phyloP scores from a whole-genome alignment of 2,329 filamentous ascomycete species.

The Talaromyces pinophilus region DNA sequence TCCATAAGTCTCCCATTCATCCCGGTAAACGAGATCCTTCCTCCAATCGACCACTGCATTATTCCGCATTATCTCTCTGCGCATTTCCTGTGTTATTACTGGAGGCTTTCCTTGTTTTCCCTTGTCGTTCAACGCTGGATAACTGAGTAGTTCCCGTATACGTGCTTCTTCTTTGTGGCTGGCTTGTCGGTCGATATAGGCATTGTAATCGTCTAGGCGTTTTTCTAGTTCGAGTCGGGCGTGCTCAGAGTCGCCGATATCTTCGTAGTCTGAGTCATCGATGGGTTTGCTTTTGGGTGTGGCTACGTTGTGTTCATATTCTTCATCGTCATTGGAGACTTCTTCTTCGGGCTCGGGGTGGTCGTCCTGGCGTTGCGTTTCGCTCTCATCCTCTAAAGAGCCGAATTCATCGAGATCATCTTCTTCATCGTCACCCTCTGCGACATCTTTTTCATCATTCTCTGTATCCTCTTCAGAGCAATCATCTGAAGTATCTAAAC shows the following conservation, averaged over 20 bases:
- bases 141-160: slow-evolving; percentile 37
- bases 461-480: slow-evolving; percentile 19
- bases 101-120: slow-evolving; percentile 27
- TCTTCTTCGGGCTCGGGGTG: slow-evolving; percentile 1
- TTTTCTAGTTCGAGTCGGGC: slow-evolving; percentile 3
- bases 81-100: slow-evolving; percentile 31
- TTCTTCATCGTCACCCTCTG: slow-evolving; percentile 7
- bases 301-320: neutral
- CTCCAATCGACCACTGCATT: slow-evolving; percentile 49
- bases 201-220: slow-evolving; percentile 43
- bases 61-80: slow-evolving; percentile 37
- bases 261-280: neutral
- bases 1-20: slow-evolving; percentile 54
- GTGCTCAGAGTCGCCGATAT: neutral
- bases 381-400: slow-evolving; percentile 1
- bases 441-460: slow-evolving; percentile 22
- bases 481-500: neutral
- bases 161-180: slow-evolving; percentile 49
- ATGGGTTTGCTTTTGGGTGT: neutral
- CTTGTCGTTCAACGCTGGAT: slow-evolving; percentile 24
- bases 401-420: neutral
- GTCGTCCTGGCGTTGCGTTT: neutral
- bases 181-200: slow-evolving; percentile 50
- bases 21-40: slow-evolving; percentile 46
- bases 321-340: neutral